Base-by-base conservation (phyloP, 805 yeast genomes). In the Zygotorulaspora florentina region DNA sequence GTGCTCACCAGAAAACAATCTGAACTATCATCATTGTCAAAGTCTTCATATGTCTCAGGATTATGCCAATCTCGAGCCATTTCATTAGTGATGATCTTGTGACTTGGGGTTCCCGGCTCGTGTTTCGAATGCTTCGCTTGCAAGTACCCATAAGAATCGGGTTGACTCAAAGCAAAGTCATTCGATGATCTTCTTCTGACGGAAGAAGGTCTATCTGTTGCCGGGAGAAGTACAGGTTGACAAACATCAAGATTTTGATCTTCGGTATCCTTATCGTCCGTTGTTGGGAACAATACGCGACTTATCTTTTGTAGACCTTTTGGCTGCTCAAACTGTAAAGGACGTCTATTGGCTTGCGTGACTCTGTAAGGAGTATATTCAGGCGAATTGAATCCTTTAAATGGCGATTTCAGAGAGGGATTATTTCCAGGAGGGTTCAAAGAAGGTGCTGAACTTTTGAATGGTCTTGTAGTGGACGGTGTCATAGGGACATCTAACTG, bases 101-200 rank as follows among this genome's bases (percentile, higher is more conserved):
- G 62, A 35, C 62, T 56, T 9, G 75, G 75, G 0, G 75, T 71
- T 2, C 62, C 62, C 1, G 66, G 65, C 8, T 39, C 51, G 15
- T 50, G 53, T 35, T 53, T 57, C 27, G 55, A 35, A n/a, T 35
- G 48, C 37, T 54, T 54, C 16, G 37, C 39, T 3, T 25, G n/a
- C n/a, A 39, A 52, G 8, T 43, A 44, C 17, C 39, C 50, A 7
- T 54, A 55, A 2, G 52, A 47, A 11, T 52, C 57, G 17, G 52
- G 51, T 35, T 40, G 46, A n/a, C n/a, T 35, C 28, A 17, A n/a
- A 12, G 17, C 16, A 20, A 39, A 36, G 15, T 40, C 45, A 26
- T 34, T 29, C 3, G 51, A 33, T 9, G 37, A 42, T 13, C 52
- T 44, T 28, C 50, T 43, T 16, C 56, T 51, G 20, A 54, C 46